Conservation (phyloP, 352 stramenopile genomes). For the Phytophthora europaea region DNA sequence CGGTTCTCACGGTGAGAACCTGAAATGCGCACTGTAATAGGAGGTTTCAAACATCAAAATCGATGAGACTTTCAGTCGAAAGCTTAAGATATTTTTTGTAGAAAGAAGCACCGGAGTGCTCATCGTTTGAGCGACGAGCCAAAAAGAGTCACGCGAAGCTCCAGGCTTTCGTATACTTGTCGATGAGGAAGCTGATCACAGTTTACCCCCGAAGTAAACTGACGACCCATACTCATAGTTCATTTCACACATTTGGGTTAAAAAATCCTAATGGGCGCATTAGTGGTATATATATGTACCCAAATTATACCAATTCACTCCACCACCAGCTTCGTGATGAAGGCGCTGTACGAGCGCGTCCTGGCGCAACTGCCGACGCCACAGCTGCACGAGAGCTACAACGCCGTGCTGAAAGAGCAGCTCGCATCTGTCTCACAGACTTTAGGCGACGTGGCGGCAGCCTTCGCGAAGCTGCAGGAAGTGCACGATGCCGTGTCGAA, state of each 20-base stretch:
- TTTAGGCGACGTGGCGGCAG: conserved; percentile 8
- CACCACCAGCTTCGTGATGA: neutral
- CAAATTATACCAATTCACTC: neutral
- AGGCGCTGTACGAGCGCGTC: conserved; percentile 13
- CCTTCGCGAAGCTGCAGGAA: conserved; percentile 23
- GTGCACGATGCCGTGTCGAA: conserved; percentile 19
- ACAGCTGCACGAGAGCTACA: conserved; percentile 10
- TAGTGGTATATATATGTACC: neutral
- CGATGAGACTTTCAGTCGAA: too few relatives aligned
- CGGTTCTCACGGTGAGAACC: too few relatives aligned
- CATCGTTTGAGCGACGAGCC: too few relatives aligned
- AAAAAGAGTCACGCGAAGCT: too few relatives aligned
- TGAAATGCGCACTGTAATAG: too few relatives aligned
- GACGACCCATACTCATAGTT: too few relatives aligned
- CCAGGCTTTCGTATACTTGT: too few relatives aligned
- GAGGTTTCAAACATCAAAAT: too few relatives aligned
- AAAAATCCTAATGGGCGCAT: neutral
- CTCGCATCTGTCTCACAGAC: neutral
- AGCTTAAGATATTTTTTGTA: too few relatives aligned
- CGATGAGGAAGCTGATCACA: too few relatives aligned
- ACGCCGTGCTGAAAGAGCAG: conserved; percentile 13
- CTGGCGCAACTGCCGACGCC: conserved; percentile 3
- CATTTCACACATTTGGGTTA: neutral
- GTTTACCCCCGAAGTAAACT: too few relatives aligned
- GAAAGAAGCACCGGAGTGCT: too few relatives aligned